Evolutionary conservation across 495 filamentous ascomycete genomes (phyloP).

Genomic region (Penicillium angulare): DNA sequence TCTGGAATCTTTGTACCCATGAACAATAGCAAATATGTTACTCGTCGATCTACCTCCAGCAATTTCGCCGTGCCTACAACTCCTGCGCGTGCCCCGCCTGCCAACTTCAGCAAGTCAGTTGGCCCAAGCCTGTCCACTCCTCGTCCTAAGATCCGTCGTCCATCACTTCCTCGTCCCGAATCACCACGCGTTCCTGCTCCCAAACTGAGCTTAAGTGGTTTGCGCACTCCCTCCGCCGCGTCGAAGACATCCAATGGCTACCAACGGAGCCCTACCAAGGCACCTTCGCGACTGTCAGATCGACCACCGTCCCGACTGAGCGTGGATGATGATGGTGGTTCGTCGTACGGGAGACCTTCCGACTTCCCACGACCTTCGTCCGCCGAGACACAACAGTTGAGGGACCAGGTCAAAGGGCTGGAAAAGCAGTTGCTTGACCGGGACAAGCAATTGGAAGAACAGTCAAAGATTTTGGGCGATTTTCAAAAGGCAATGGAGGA

Average conservation of each 20-base stretch:
- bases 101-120: conserved; percentile 80
- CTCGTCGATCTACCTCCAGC: conserved; percentile 50
- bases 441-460: conserved; percentile 83
- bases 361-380: conserved; percentile 45
- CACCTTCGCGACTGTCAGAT: conserved; percentile 42
- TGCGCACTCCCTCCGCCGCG: conserved; percentile 42
- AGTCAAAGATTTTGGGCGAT: conserved; percentile 74
- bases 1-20: conserved; percentile 94
- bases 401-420: conserved; percentile 64
- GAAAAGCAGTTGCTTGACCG: conserved; percentile 74
- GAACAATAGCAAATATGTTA: conserved; percentile 73
- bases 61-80: conserved; percentile 68
- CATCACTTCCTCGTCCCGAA: conserved; percentile 82
- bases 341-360: conserved; percentile 36
- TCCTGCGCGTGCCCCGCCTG: conserved; percentile 45
- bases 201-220: conserved; percentile 58
- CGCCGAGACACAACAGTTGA: conserved; percentile 49
- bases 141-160: conserved; percentile 56
- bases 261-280: conserved; percentile 42
- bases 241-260: conserved; percentile 33
- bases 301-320: conserved; percentile 44
- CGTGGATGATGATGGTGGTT: conserved; percentile 35
- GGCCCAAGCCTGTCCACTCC: conserved; percentile 73
- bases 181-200: conserved; percentile 60
- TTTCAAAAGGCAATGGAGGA: conserved; percentile 48